phyloP scores from a whole-genome alignment of 2,329 filamentous ascomycete species.

The Talaromyces marneffei region DNA sequence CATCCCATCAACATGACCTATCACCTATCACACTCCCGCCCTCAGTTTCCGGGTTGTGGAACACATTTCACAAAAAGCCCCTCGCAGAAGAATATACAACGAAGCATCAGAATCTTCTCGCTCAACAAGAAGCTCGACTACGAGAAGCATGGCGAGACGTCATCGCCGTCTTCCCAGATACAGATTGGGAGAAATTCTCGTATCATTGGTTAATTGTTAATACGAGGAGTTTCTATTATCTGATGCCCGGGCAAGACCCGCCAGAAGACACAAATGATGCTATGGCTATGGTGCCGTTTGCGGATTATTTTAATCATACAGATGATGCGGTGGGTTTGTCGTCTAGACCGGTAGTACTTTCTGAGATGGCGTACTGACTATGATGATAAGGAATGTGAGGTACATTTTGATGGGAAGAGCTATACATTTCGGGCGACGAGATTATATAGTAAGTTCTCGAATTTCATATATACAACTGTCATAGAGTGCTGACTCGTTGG shows the following conservation, averaged over 20 bases:
- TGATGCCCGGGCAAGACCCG: constrained; percentile 35
- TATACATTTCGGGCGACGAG: constrained; percentile 34
- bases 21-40: constrained; percentile 27
- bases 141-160: constrained; percentile 47
- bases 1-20: constrained; percentile 18
- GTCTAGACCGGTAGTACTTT: too few species aligned
- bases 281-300: constrained; percentile 43
- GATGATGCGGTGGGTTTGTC: constrained; percentile 33
- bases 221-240: constrained; percentile 56
- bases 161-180: constrained; percentile 38
- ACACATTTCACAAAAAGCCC: constrained; percentile 23
- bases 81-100: constrained; percentile 30
- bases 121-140: constrained; percentile 51
- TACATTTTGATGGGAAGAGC: constrained; percentile 30
- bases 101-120: constrained; percentile 31
- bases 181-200: constrained; percentile 40
- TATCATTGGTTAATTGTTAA: constrained; percentile 59
- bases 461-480: background rate
- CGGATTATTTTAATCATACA: constrained; percentile 45
- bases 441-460: constrained; percentile 25
- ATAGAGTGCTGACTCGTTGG: background rate
- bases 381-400: constrained; percentile 30
- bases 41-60: constrained; percentile 35
- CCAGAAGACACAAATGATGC: constrained; percentile 40
- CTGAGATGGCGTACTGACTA: background rate